Base-by-base conservation (phyloP, 768 basidiomycete genomes). In the Ephemerocybe angulata region DNA sequence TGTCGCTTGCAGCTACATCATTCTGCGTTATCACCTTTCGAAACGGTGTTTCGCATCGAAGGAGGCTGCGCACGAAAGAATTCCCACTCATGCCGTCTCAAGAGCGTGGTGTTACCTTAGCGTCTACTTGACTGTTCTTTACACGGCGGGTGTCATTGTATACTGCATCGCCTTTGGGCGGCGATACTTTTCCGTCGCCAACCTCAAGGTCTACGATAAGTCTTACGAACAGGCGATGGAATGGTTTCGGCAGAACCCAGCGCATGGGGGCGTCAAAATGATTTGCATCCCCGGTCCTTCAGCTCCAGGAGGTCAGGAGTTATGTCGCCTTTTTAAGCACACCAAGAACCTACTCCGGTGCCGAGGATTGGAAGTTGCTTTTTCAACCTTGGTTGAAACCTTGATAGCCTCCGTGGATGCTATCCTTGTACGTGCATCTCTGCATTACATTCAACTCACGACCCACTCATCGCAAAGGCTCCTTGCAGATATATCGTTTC, bases 241-340 rank as follows among this genome's bases (percentile, higher is more conserved):
- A 29, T 53, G 52, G 52, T 29, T 53, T 24, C 37, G 40, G 15
- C 38, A 19, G 4, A 41, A 53, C 43, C 38, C 52, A 4, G 40
- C 25, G 10, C 6, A 53, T 21, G 52, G 43, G 15, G 52, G 52
- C 15, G 52, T 53, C 40, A 53, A 53, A 29, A 41, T 43, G 52
- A 53, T 53, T 22, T 53, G 52, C 29, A 53, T 53, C 10, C 52
- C 52, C 19, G 52, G 35, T 24, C 5, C 33, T 17, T 4, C 38
- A 15, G 21, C 6, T 3, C 38, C 19, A 4, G 33, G 22, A 38
- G 21, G 50, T 6, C 38, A 37, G 22, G 19, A 31, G 22, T 43
- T 42, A 8, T 53, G 52, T 22, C 25, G 11, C 21, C 25, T 17
- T 19, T 43, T 53, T 27, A 53, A 53, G 22, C 37, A 7, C 25